Evolutionary conservation across 371 early-diverging fungal species (phyloP), one percentile per base, ranked within the genome.

Genomic region (Nematocida sp.): DNA sequence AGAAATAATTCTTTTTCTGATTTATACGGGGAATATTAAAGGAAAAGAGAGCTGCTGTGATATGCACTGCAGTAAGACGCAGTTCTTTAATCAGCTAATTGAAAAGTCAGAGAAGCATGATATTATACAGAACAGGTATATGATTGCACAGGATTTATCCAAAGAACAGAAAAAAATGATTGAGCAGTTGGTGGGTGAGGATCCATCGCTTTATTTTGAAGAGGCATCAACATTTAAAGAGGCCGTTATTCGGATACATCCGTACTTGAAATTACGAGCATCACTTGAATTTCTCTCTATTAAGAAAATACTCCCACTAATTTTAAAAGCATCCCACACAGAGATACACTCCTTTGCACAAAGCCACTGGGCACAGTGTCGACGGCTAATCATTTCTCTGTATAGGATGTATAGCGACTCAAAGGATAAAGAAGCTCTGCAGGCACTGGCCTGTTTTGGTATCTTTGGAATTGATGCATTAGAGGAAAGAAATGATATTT

Each of bases 401-500:
- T 45, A 40, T 40, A 15, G 70, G 1, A 27, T 78, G 69, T 78
- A 78, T 61, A 57, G 18, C 6, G 70, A 78, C 55, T 46, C 69
- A 20, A 69, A 44, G 39, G 69, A 70, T 42, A 33, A 18, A n/a
- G 13, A 27, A 7, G 33, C 45, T 9, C 47, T 67, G 15, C 11
- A 47, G 57, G 57, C 70, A 4, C 69, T 78, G 2, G 67, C 71
- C 1, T 33, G 55, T 23, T 78, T 78, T 58, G 80, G 80, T 11
- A 11, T 67, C 1, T 66, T 39, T 13, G 47, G 11, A 33, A 25
- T 78, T 2, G 80, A 78, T 45, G 80, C 80, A 0, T 25, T 78
- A 5, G 80, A 78, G 44, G 80, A 78, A 54, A 54, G 45, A n/a
- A 18, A 39, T 7, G 42, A 27, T 5, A 40, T 6, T n/a, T n/a